A percentile compares a stretch with the other conserved stretches of the same genome.
phyloP scores from a whole-genome alignment of 306 rosid genomes.

The Cicer chorassanicum region DNA sequence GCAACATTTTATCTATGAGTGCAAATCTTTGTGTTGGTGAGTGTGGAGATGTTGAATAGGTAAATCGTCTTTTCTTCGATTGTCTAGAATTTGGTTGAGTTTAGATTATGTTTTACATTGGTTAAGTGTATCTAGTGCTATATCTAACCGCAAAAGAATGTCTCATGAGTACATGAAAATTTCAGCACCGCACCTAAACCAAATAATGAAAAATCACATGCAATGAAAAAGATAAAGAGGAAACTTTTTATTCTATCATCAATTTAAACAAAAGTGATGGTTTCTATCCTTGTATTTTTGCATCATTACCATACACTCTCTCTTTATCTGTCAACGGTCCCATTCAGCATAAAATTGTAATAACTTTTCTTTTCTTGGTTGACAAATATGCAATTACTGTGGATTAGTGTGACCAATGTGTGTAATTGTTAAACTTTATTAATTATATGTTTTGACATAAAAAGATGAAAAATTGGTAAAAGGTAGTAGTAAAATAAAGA shows the following conservation, averaged over 20 bases:
- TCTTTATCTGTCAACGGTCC: slow-evolving; percentile 37
- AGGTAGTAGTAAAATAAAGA: not conserved
- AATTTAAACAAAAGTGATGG: slow-evolving; percentile 41
- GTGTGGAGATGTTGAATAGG: no score
- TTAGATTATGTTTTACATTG: no score
- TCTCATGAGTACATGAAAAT: slow-evolving; percentile 40
- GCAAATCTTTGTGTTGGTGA: no score
- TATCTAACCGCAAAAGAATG: slow-evolving; percentile 27
- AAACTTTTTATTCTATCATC: slow-evolving; percentile 43
- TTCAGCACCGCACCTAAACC: slow-evolving; percentile 40
- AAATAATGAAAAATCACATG: slow-evolving; percentile 81
- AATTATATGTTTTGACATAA: not conserved
- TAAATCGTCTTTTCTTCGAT: no score
- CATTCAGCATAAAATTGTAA: slow-evolving; percentile 27
- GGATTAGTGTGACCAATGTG: not conserved
- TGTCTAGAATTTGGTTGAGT: no score
- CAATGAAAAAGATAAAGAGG: slow-evolving; percentile 53
- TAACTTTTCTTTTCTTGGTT: not conserved
- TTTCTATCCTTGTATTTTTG: slow-evolving; percentile 57
- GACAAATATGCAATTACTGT: not conserved
- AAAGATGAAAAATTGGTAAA: not conserved
- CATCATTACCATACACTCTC: slow-evolving; percentile 62
- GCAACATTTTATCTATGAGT: no score
- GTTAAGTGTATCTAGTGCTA: no score
- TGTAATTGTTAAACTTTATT: not conserved